Percentiles rank a stretch among this genome's conserved stretches.
These are phyloP conservation scores for Aegilops longissima DNA, from an alignment of 176 grass and related monocot genomes.

Conservation along the genomic window DNA sequence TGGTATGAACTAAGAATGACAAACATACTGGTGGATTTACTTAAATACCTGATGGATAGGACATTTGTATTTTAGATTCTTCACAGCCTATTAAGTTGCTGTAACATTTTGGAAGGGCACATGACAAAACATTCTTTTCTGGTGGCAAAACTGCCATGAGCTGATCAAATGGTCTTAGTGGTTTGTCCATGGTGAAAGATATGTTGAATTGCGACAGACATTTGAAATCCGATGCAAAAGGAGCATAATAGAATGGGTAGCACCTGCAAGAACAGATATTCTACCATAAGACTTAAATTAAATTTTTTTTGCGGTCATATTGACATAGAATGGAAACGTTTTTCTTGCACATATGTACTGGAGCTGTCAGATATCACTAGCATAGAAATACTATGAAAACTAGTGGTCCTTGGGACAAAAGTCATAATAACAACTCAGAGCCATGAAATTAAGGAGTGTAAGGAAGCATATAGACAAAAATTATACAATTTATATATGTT, in stretches of 20 bases:
- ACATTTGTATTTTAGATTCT: neutral
- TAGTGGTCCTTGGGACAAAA: neutral
- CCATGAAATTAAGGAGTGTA: neutral
- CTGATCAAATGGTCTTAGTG: constrained; percentile 63
- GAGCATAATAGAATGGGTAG: constrained; percentile 51
- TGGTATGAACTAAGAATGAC: neutral
- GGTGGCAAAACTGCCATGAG: constrained; percentile 59
- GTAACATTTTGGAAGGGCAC: constrained; percentile 42
- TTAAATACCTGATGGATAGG: neutral
- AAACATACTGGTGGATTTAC: neutral
- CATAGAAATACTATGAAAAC: neutral
- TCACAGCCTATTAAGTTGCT: neutral
- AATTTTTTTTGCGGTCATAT: too few relatives aligned
- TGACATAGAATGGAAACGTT: neutral
- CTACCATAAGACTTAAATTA: neutral
- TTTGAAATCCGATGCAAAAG: constrained; percentile 55
- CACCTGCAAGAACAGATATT: constrained; percentile 33
- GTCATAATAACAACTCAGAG: neutral
- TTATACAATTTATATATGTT: neutral
- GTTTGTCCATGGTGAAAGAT: constrained; percentile 37
- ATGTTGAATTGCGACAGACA: constrained; percentile 40
- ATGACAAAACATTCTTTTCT: constrained; percentile 33
- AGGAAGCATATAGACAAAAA: neutral
- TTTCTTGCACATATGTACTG: neutral
- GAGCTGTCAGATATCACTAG: neutral